A percentile compares a stretch with the other conserved stretches of the same genome.
phyloP scores from a whole-genome alignment of 371 early-diverging fungal genomes.

The Mucor saturninus region DNA sequence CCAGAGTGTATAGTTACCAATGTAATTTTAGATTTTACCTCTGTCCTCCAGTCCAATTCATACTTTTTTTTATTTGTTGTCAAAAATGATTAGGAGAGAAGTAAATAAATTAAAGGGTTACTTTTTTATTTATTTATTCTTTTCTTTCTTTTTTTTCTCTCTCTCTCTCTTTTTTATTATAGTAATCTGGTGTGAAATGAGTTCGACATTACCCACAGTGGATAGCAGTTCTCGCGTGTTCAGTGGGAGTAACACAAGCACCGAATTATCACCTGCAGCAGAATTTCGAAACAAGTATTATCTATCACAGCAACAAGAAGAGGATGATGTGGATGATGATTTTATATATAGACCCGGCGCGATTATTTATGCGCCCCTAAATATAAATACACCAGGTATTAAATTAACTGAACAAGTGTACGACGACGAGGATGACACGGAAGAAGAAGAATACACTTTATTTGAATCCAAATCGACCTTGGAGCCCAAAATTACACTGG shows the following conservation, averaged over 20 bases:
- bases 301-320: slow-evolving; percentile 21
- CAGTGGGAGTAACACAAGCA: slow-evolving; percentile 1
- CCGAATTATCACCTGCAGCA: slow-evolving; percentile 38
- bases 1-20: neutral
- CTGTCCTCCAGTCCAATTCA: slow-evolving; percentile 23
- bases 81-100: slow-evolving; percentile 6
- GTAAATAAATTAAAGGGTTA: neutral
- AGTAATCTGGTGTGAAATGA: slow-evolving; percentile 3
- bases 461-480: slow-evolving; percentile 15
- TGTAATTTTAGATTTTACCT: slow-evolving; percentile 4
- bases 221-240: neutral
- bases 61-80: slow-evolving; percentile 1
- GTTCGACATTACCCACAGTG: neutral
- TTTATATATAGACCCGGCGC: slow-evolving; percentile 29
- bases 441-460: slow-evolving; percentile 12
- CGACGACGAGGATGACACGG: slow-evolving; percentile 5
- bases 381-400: slow-evolving; percentile 20
- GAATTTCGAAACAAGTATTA: slow-evolving; percentile 50
- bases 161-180: slow-evolving; percentile 7
- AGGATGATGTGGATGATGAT: slow-evolving; percentile 21
- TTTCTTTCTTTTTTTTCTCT: slow-evolving; percentile 6
- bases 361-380: slow-evolving; percentile 35
- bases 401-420: slow-evolving; percentile 22
- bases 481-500: neutral
- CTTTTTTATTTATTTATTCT: slow-evolving; percentile 4